Evolutionary conservation across 2,329 filamentous ascomycete genomes (phyloP), one percentile per base, ranked within the genome.

Genomic region (Cryphonectria japonica): DNA sequence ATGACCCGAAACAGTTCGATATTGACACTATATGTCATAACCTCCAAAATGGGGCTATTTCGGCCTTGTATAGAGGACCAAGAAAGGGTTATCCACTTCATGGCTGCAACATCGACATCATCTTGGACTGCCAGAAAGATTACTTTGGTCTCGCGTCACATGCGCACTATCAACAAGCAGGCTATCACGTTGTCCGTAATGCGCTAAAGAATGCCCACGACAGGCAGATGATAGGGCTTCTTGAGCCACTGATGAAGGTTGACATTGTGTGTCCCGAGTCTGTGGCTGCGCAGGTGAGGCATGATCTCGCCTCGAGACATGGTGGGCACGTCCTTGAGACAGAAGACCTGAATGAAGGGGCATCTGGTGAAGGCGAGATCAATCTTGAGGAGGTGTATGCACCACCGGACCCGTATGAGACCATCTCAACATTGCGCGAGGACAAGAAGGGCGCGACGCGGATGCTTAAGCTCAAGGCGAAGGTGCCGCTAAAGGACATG

Each of bases 401-500:
- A 0, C 96, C 95, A 0, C 91, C 91, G 0, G 95, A 98, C 79
- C 94, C 94, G 0, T 98, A 89, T 76, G 87, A 89, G 67, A 85
- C 85, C 60, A 82, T 88, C 64, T 86, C 86, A 37, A 95, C 84
- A 78, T 84, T 83, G 76, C 84, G 82, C 60, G 83, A 84, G 57
- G 76, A 76, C 9, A 86, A 85, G 78, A 85, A 83, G 75, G 85
- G 81, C 52, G 82, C 81, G 46, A 81, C 82, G 69, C 82, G 84
- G 62, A 85, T 83, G 82, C 83, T 86, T 71, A 87, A 91, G 66
- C 93, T 99, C 75, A 90, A 92, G 14, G 96, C 95, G 32, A 90
- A 93, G 76, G 95, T 98, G 39, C 96, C 96, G 43, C 85, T 98
- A 76, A 97, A 96, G 82, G 95, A 98, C 81, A 98, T 98, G 93